Percentiles rank a stretch among this genome's conserved stretches.
phyloP scores from a whole-genome alignment of 805 yeast species.

The Saturnispora diversa region DNA sequence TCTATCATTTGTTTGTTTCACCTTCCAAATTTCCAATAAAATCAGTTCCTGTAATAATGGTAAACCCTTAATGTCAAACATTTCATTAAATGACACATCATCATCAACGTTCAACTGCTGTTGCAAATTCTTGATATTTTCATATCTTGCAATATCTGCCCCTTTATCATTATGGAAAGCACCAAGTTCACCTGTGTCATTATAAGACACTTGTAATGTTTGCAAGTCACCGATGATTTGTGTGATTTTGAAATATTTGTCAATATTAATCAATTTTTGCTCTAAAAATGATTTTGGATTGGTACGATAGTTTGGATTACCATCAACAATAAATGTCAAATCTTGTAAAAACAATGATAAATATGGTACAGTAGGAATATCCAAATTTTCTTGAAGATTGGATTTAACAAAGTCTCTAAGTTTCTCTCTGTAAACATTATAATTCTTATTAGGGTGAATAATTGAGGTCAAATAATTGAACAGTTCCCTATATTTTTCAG shows the following conservation, averaged over 20 bases:
- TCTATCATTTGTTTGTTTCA: constrained; percentile 47
- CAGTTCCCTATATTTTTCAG: constrained; percentile 52
- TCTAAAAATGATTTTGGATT: constrained; percentile 43
- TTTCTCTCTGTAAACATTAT: constrained; percentile 57
- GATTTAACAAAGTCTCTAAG: constrained; percentile 47
- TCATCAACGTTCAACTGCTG: constrained; percentile 16
- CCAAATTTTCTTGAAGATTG: constrained; percentile 34
- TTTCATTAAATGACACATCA: constrained; percentile 24
- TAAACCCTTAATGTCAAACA: constrained; percentile 33
- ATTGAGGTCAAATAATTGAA: constrained; percentile 59
- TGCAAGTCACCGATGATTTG: constrained; percentile 60
- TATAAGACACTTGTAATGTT: constrained; percentile 56
- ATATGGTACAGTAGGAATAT: constrained; percentile 67
- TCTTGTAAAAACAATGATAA: constrained; percentile 69
- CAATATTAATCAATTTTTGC: constrained; percentile 61
- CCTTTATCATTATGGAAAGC: constrained; percentile 20
- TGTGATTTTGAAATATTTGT: constrained; percentile 62
- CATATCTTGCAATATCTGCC: constrained; percentile 24
- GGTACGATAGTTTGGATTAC: constrained; percentile 61
- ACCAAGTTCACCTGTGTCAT: constrained; percentile 28
- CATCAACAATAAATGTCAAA: constrained; percentile 72
- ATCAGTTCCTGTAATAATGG: constrained; percentile 50
- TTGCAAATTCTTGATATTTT: constrained; percentile 24
- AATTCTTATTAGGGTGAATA: constrained; percentile 70
- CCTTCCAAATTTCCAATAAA: constrained; percentile 62